Evolutionary conservation across 2,329 filamentous ascomycete genomes (phyloP), one percentile per base, ranked within the genome.

Genomic region (Neofusicoccum kwambonambiense): DNA sequence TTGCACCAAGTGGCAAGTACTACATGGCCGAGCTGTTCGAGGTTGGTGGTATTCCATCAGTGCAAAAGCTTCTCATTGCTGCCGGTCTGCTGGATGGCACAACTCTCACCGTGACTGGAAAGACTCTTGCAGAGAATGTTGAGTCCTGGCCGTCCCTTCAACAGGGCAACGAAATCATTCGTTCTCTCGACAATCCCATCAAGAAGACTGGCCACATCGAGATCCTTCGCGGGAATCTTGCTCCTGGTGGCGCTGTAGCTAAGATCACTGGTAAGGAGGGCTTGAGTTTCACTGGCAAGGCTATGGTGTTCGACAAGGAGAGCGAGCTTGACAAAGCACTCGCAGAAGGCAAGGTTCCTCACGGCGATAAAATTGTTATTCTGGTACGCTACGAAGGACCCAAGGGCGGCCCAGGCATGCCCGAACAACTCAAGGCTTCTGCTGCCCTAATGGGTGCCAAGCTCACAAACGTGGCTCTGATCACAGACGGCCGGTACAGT

Each of bases 231-330:
- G 94, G 94, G 19, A 97, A 96, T 76, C 84, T 97, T 37, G 92
- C 93, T 2, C 94, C 94, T 1, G 90, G 88, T 11, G 94, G 94
- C 39, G 91, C 93, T 0, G 93, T 98, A 1, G 93, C 93, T 66
- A 98, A 98, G 79, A 97, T 98, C 77, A 97, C 94, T 0, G 94
- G 94, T 41, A 97, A 97, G 76, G 94, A 98, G 77, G 94, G 94
- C 2, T 84, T 93, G 6, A 82, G 80, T 12, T 98, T 98, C 78
- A 89, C 84, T 0, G 94, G 94, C 56, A 87, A 87, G 68, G 94
- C 92, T 0, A 85, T 88, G 19, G 91, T 96, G 51, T 98, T 95
- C 76, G 83, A 97, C 78, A 94, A 95, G 73, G 94, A 97, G 78
- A 83, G 88, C 70, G 84, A 89, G 70, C 87, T 97, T 50, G 88